phyloP scores from a whole-genome alignment of 768 basidiomycete species.

The Pleurotus pulmonarius region DNA sequence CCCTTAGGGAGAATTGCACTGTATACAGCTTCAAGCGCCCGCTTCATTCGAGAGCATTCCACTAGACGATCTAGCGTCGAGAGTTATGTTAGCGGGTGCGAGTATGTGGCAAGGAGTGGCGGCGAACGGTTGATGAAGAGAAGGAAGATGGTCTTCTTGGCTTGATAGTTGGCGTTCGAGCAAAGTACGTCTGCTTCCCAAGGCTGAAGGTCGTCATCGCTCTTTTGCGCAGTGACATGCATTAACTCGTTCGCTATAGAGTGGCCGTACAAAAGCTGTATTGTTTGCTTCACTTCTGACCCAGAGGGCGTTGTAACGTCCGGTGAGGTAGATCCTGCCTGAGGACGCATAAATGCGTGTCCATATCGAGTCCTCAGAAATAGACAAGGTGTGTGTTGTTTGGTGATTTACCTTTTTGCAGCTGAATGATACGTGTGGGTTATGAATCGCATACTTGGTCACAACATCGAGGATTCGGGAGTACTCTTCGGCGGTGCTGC shows the following conservation, averaged over 20 bases:
- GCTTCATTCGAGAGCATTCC: conserved; percentile 83
- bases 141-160: conserved; percentile 79
- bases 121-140: conserved; percentile 92
- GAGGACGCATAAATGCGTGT: not conserved
- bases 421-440: conserved; percentile 80
- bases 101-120: conserved; percentile 34
- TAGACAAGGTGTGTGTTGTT: not conserved
- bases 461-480: conserved; percentile 87
- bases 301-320: conserved; percentile 78
- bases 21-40: conserved; percentile 85
- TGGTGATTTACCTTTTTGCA: conserved; percentile 76
- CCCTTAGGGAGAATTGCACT: conserved; percentile 86
- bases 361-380: conserved; percentile 8
- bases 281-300: conserved; percentile 63
- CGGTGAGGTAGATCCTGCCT: conserved; percentile 73
- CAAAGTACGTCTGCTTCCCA: conserved; percentile 78
- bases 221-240: conserved; percentile 30
- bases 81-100: not conserved
- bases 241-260: conserved; percentile 76
- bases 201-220: conserved; percentile 34
- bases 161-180: conserved; percentile 86
- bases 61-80: conserved; percentile 75
- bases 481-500: conserved; percentile 88
- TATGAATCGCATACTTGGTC: conserved; percentile 92
- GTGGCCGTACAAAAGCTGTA: conserved; percentile 79